Percentiles rank a stretch among this genome's conserved stretches.
phyloP scores from a whole-genome alignment of 192 early-diverging fungal genomes.

The Oehlia diaphana region DNA sequence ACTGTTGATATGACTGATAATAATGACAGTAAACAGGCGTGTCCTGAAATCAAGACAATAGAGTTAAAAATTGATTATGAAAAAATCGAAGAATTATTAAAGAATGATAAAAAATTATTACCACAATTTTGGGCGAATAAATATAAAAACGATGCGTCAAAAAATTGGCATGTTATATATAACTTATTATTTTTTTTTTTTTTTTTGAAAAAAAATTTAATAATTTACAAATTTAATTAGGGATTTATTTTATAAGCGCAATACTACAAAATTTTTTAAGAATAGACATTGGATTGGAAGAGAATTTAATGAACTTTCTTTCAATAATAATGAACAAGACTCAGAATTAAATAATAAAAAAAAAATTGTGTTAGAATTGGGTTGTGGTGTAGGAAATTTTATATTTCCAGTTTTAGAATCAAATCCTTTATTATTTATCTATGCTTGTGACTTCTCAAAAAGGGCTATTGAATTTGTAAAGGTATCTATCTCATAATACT shows the following conservation, averaged over 20 bases:
- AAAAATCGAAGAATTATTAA: not conserved
- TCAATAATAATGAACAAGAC: not conserved
- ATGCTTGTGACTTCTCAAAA: conserved; percentile 93
- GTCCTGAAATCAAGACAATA: not conserved
- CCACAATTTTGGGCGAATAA: conserved; percentile 71
- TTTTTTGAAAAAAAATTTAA: not conserved
- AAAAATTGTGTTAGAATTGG: conserved; percentile 74
- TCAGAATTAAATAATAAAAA: conserved; percentile 15
- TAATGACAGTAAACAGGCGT: not conserved
- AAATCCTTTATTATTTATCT: conserved; percentile 78
- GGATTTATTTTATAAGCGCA: conserved; percentile 83
- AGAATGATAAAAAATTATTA: conserved; percentile 1
- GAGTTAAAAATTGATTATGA: not conserved
- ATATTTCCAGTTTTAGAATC: conserved; percentile 89
- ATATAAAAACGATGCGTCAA: conserved; percentile 75
- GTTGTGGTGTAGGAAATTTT: conserved; percentile 98
- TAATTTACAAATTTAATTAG: conserved; percentile 31
- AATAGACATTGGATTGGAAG: conserved; percentile 96
- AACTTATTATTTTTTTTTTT: not conserved
- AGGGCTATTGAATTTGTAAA: conserved; percentile 92
- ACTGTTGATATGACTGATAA: not conserved
- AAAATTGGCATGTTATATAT: conserved; percentile 57
- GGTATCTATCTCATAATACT: conserved; percentile 32
- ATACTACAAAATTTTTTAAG: conserved; percentile 94
- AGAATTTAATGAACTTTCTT: conserved; percentile 82